Conservation (phyloP, 305 asterid species). For the Fraxinus paxiana region DNA sequence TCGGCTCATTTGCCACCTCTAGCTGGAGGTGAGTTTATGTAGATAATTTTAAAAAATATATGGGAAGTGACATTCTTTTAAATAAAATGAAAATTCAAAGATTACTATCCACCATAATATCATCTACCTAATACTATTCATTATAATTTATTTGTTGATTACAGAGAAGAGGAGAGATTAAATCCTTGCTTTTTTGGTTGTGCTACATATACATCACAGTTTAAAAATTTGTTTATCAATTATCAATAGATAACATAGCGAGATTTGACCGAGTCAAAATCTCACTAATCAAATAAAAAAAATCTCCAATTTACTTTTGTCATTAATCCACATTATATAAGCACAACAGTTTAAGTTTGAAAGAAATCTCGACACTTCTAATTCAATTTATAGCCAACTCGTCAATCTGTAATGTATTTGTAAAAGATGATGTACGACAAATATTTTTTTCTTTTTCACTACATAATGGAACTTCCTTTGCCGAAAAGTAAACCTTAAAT, state of each 20-base stretch:
- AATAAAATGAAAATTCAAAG: not conserved
- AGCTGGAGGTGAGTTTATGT: not conserved
- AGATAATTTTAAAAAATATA: no score
- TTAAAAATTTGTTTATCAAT: no score
- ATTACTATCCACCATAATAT: not conserved
- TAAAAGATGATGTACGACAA: no score
- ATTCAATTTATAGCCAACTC: not conserved
- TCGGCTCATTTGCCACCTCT: no score
- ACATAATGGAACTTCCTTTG: not conserved
- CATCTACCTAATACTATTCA: not conserved
- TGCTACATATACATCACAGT: slow-evolving; percentile 28
- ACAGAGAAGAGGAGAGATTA: not conserved
- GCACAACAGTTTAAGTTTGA: slow-evolving; percentile 22
- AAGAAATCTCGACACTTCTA: not conserved
- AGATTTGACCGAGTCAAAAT: not conserved
- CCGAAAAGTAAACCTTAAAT: not conserved
- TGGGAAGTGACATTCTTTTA: not conserved
- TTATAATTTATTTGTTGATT: not conserved
- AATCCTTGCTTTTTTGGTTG: not conserved
- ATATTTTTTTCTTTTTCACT: no score
- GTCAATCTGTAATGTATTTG: no score
- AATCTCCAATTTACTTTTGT: no score
- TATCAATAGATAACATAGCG: no score
- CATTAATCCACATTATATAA: not conserved
- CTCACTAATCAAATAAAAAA: not conserved